Base-by-base conservation (phyloP, 768 basidiomycete genomes). In the Lactifluus pinguis region DNA sequence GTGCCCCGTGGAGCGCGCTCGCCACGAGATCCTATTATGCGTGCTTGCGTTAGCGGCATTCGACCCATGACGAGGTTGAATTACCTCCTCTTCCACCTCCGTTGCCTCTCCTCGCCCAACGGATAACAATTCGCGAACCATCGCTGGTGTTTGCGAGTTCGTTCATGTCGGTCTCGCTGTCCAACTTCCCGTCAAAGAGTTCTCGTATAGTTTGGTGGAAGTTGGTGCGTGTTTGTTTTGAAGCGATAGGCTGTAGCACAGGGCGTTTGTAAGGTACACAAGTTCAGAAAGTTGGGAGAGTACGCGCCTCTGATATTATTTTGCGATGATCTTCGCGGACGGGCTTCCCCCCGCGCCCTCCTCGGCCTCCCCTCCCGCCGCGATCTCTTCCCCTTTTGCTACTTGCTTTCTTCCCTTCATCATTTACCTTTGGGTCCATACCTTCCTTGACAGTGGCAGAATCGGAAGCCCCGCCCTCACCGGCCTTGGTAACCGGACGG, bases 181-280 rank as follows among this genome's bases (percentile, higher is more conserved):
- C 89, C 54, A 98, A 79, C 67, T 89, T 89, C 32, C 92, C 92
- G 3, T 71, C 76, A 71, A 98, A 98, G 17, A 90, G 71, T 65
- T 86, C 83, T 60, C 97, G 83, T 52, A 99, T 77, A 14, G 77
- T 74, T 72, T 89, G 79, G 71, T 99, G 97, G 62, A 98, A 79
- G 2, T 82, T 82, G 2, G 91, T 92, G 30, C 97, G 83, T 6
- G 80, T 83, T 39, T 81, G 79, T 73, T 98, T 98, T 7, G 85
- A 86, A 25, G 77, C 70, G 50, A 99, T 95, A 10, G 90, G 86
- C 93, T 97, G 71, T 8, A 39, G 50, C 44, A 14, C 34, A 19
- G 25, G 30, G 29, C 51, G 34, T 59, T 38, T 57, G 47, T 54
- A 59, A 54, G 56, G 9, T 34, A 59, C 61, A 38, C 36, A 25